Conservation (phyloP, 2,329 filamentous ascomycete species). For the Exserohilum turcica region DNA sequence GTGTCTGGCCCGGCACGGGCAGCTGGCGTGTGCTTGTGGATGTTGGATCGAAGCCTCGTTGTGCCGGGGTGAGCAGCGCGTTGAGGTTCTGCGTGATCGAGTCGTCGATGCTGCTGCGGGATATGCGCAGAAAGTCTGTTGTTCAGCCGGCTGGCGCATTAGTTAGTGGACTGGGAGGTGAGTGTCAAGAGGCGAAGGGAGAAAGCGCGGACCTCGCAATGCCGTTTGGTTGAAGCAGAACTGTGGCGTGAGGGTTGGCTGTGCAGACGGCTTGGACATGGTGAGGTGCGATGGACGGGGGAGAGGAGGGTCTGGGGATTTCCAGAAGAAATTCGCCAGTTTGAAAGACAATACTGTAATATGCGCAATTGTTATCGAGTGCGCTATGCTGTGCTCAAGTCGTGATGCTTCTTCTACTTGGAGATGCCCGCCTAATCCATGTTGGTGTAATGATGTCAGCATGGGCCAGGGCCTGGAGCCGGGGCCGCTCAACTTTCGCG, state of each 20-base stretch:
- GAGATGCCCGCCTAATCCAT: slow-evolving; percentile 19
- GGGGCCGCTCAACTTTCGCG: slow-evolving; percentile 22
- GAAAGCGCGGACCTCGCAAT: slow-evolving; percentile 53
- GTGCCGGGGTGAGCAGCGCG: slow-evolving; percentile 77
- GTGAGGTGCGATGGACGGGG: slow-evolving; percentile 13
- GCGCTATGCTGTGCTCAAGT: slow-evolving; percentile 10
- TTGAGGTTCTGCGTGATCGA: slow-evolving; percentile 93
- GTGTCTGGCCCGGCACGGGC: slow-evolving; percentile 52
- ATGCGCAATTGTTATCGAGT: no score
- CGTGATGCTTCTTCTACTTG: slow-evolving; percentile 23
- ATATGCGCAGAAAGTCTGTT: slow-evolving; percentile 87
- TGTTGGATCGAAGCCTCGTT: slow-evolving; percentile 74
- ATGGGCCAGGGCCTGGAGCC: slow-evolving; percentile 16
- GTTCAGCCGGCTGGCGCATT: slow-evolving; percentile 28
- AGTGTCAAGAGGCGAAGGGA: slow-evolving; percentile 1
- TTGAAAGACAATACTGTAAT: no score
- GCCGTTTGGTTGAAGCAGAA: slow-evolving; percentile 60
- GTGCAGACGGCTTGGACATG: slow-evolving; percentile 51
- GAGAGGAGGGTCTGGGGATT: slow-evolving; percentile 19
- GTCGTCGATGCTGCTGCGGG: slow-evolving; percentile 85
- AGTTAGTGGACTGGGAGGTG: slow-evolving; percentile 38
- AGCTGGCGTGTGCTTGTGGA: slow-evolving; percentile 71
- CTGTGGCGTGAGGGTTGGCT: slow-evolving; percentile 52
- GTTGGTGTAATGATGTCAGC: slow-evolving; percentile 41
- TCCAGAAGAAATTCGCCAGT: slow-evolving; percentile 44